Evolutionary conservation across 805 yeast genomes (phyloP).

Genomic region (Candida boleticola): DNA sequence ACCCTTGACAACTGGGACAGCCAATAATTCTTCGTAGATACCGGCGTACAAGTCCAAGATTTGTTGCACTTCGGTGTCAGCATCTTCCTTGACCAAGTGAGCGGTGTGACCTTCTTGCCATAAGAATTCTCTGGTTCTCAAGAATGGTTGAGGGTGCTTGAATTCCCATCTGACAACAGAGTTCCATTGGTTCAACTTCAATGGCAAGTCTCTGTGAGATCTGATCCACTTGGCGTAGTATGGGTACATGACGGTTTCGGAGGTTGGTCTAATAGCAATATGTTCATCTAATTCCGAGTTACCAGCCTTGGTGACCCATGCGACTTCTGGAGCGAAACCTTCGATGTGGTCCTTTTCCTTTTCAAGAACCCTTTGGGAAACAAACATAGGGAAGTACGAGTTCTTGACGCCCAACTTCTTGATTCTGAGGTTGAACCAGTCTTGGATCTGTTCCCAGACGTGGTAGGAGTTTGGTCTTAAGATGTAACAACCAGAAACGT

Average conservation of each 20-base stretch:
- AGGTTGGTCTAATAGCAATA: conserved; percentile 98
- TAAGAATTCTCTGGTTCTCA: conserved; percentile 97
- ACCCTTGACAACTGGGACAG: conserved; percentile 97
- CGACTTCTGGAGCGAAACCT: conserved; percentile 99
- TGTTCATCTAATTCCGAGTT: conserved; percentile 93
- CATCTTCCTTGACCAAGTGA: conserved; percentile 79
- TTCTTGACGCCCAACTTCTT: conserved; percentile 89
- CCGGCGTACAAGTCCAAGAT: conserved; percentile 84
- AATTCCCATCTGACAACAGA: conserved; percentile 99
- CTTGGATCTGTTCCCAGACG: conserved; percentile 93
- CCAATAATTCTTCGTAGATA: conserved; percentile 86
- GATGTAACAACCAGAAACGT: conserved; percentile 98
- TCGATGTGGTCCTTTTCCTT: conserved; percentile 98
- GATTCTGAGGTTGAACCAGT: conserved; percentile 77
- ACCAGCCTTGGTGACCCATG: conserved; percentile 99
- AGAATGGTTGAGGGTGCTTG: conserved; percentile 98
- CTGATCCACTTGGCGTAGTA: conserved; percentile 99
- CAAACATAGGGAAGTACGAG: conserved; percentile 98
- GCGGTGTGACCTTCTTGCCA: conserved; percentile 99
- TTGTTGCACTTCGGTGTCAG: conserved; percentile 77
- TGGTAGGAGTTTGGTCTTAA: conserved; percentile 93
- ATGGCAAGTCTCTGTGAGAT: conserved; percentile 96
- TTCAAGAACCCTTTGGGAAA: conserved; percentile 87
- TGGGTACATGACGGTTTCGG: conserved; percentile 99
- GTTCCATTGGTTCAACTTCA: conserved; percentile 98